A percentile compares a stretch with the other conserved stretches of the same genome.
These are phyloP conservation scores for Thecaphora thlaspeos DNA, from an alignment of 1,284 basidiomycete genomes.

Conservation along the genomic window DNA sequence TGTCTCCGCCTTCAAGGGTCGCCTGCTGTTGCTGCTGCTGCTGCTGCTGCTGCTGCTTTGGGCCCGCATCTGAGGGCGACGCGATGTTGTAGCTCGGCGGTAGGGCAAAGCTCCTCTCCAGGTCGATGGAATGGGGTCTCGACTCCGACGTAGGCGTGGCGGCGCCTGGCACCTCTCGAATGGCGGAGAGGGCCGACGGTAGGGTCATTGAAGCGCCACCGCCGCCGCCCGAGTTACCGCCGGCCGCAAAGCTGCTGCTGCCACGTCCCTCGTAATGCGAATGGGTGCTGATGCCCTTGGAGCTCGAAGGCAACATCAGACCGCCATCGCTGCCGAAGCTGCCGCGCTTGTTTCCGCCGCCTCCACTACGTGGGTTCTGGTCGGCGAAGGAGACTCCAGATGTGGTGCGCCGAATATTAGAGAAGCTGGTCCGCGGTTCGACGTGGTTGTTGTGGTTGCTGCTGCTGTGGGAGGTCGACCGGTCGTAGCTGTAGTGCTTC, in stretches of 20 bases:
- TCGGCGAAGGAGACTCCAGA: conserved; percentile 28
- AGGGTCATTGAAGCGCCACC: neutral
- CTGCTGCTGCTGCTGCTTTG: too few relatives aligned
- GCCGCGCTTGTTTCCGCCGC: neutral
- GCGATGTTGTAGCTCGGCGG: conserved; percentile 14
- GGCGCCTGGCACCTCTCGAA: conserved; percentile 24
- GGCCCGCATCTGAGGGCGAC: too few relatives aligned
- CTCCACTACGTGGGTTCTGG: neutral
- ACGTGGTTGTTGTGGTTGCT: neutral
- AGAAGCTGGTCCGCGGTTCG: conserved; percentile 7
- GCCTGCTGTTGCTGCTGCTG: conserved; percentile 5
- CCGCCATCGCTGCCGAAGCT: neutral
- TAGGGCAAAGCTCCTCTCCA: neutral
- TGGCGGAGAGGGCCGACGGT: conserved; percentile 23
- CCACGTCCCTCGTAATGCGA: neutral
- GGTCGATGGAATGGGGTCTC: neutral
- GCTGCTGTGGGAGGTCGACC: neutral
- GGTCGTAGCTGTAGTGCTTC: neutral
- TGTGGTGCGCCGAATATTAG: conserved; percentile 5
- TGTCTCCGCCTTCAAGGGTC: too few relatives aligned
- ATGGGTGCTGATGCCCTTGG: neutral
- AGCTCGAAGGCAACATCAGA: neutral
- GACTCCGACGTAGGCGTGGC: conserved; percentile 13
- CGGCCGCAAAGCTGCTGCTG: neutral
- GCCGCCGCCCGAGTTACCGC: too few relatives aligned